phyloP scores from a whole-genome alignment of 257 asterid genomes.

The Buddleja alternifolia region DNA sequence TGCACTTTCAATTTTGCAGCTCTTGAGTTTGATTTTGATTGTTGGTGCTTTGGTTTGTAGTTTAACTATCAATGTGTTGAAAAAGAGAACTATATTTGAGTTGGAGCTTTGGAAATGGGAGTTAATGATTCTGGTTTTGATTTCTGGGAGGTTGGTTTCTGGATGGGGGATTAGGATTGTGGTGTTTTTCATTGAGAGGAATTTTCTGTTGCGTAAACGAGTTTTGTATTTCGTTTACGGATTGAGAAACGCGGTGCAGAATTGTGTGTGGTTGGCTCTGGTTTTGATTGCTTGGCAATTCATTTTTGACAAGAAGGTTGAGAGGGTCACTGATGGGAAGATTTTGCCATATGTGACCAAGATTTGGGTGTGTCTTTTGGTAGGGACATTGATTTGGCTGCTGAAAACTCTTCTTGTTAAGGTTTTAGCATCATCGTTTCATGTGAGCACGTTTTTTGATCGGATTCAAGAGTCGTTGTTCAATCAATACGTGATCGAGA shows the following conservation, averaged over 20 bases:
- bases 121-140: constrained; percentile 68
- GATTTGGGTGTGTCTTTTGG: constrained; percentile 80
- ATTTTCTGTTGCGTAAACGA: constrained; percentile 64
- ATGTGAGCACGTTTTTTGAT: constrained; percentile 80
- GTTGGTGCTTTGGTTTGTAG: constrained; percentile 55
- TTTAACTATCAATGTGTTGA: constrained; percentile 42
- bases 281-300: constrained; percentile 83
- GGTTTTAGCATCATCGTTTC: constrained; percentile 83
- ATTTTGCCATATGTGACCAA: constrained; percentile 61
- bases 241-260: constrained; percentile 79
- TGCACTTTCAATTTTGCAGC: constrained; percentile 48
- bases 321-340: constrained; percentile 40
- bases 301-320: constrained; percentile 65
- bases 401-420: constrained; percentile 75
- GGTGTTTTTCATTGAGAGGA: constrained; percentile 72
- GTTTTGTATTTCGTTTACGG: constrained; percentile 88
- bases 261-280: constrained; percentile 75
- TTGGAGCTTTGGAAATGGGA: constrained; percentile 88
- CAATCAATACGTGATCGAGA: constrained; percentile 75
- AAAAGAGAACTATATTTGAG: constrained; percentile 28
- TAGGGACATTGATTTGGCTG: constrained; percentile 80
- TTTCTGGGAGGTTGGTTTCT: constrained; percentile 77
- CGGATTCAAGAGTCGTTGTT: constrained; percentile 83
- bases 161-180: constrained; percentile 76
- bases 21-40: constrained; percentile 61